Evolutionary conservation across 345 rosid species (phyloP), one percentile per base, ranked within the genome.

Genomic region (Garcia nutans): DNA sequence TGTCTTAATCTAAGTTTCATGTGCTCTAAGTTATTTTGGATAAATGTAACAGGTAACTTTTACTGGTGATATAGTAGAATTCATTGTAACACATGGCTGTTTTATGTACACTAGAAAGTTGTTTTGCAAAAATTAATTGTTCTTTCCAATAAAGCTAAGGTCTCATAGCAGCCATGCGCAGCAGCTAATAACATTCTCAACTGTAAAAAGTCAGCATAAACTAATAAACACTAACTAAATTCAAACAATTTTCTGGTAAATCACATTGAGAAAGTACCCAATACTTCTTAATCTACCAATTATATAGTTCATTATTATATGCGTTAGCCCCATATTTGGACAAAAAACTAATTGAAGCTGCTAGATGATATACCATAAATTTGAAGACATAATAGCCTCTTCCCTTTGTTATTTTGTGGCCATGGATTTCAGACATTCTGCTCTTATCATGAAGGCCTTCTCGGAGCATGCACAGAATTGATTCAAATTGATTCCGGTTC

Each of bases 401-500:
- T 70, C 92, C 98, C 61, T 93, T 96, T 0, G 96, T 85, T 81
- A 93, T 93, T 78, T 85, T 92, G 77, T 89, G 86, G 77, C 98
- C 99, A 79, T 82, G 84, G 69, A 84, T 83, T 81, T 96, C 99
- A 23, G 81, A 82, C 98, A 95, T 91, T 85, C 84, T 85, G 76
- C 85, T 87, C 68, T 90, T 90, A 77, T 90, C 85, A 47, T 79
- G 60, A 57, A 95, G 80, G 78, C 94, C 94, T 83, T 88, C 89
- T 28, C 85, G 96, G 19, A 95, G 94, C 78, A 95, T 85, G 76
- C 99, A 95, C n/a, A 91, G 83, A 70, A 93, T 77, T 9, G 99
- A 95, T 80, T 95, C 98, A 74, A 91, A 93, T 85, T 91, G 93
- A 85, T 95, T 93, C 33, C 96, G 89, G 73, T 93, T 95, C 97